phyloP scores from a whole-genome alignment of 345 rosid species.

The Eucalyptus regnans region DNA sequence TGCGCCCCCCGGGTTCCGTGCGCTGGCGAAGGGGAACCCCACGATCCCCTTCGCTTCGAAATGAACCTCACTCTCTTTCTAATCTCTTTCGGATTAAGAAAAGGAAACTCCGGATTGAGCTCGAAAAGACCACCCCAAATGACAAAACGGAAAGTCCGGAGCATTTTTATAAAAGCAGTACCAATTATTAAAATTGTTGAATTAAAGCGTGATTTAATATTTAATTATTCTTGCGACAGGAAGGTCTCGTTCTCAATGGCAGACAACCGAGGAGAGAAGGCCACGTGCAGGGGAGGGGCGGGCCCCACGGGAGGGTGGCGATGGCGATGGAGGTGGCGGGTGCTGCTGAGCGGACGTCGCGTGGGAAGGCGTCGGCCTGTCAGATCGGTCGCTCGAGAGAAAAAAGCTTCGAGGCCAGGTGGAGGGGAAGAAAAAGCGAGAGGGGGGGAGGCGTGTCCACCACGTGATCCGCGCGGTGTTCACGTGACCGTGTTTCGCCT shows the following conservation, averaged over 20 bases:
- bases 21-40: neutral
- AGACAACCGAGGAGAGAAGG: neutral
- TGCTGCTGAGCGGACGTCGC: neutral
- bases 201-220: too few species aligned
- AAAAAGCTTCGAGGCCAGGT: neutral
- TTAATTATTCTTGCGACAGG: too few species aligned
- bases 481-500: conserved; percentile 30
- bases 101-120: neutral
- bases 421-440: neutral
- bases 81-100: neutral
- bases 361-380: neutral
- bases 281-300: neutral
- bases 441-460: conserved; percentile 5
- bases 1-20: neutral
- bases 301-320: neutral
- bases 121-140: accelerated
- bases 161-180: too few species aligned
- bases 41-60: neutral
- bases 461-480: conserved; percentile 32
- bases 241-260: accelerated
- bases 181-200: accelerated
- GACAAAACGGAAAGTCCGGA: too few species aligned
- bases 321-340: neutral
- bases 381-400: neutral
- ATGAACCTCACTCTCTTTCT: neutral